Evolutionary conservation across 192 early-diverging fungal genomes (phyloP).

Genomic region (Coemansia sp.): DNA sequence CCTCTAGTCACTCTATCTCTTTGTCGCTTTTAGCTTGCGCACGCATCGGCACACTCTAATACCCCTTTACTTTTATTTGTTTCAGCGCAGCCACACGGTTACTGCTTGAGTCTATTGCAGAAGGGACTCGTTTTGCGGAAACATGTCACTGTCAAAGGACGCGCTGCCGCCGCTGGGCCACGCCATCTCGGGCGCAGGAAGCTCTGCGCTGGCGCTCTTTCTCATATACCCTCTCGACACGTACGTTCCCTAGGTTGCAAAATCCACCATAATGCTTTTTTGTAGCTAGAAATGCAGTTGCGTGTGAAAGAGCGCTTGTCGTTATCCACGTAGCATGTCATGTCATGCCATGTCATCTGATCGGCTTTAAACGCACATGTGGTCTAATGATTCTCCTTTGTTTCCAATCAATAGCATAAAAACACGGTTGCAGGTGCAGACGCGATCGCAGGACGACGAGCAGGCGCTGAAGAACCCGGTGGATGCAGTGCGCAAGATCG

Average conservation of each 20-base stretch:
- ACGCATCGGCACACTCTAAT: too few species aligned
- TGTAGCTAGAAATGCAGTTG: too few species aligned
- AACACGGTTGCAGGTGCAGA: slow-evolving; percentile 95
- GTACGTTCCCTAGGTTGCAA: slow-evolving; percentile 25
- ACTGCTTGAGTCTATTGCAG: too few species aligned
- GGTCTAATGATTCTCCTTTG: neutral
- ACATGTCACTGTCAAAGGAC: slow-evolving; percentile 35
- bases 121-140: too few species aligned
- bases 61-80: neutral
- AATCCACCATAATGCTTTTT: too few species aligned
- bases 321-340: too few species aligned
- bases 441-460: slow-evolving; percentile 41
- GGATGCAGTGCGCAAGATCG: slow-evolving; percentile 83
- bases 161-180: slow-evolving; percentile 83
- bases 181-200: slow-evolving; percentile 86
- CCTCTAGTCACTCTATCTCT: neutral
- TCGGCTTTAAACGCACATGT: too few species aligned
- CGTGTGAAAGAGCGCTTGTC: neutral
- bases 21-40: too few species aligned
- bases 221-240: slow-evolving; percentile 94
- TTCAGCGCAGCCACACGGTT: neutral
- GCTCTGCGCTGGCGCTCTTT: slow-evolving; percentile 87
- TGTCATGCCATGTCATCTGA: too few species aligned
- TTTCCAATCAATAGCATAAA: slow-evolving; percentile 68
- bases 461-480: slow-evolving; percentile 61